Evolutionary conservation across 2,329 filamentous ascomycete species (phyloP).

Genomic region (Colletotrichum tropicale): DNA sequence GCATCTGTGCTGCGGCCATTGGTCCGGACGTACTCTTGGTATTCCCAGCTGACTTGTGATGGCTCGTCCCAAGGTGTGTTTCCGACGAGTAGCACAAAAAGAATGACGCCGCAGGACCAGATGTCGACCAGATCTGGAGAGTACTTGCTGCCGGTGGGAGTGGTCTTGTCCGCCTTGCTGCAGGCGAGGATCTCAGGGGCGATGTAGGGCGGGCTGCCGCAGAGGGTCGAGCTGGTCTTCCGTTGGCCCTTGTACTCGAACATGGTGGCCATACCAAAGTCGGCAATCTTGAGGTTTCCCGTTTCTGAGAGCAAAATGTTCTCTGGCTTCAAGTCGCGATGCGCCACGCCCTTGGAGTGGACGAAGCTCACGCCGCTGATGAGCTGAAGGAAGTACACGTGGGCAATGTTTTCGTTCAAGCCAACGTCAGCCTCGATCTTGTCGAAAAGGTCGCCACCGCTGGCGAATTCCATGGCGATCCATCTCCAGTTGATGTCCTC

Average conservation of each 20-base stretch:
- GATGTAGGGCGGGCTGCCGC: conserved; percentile 95
- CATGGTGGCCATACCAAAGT: conserved; percentile 94
- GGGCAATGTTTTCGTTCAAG: conserved; percentile 91
- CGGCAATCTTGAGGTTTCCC: conserved; percentile 91
- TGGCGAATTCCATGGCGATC: conserved; percentile 98
- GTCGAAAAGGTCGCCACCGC: conserved; percentile 96
- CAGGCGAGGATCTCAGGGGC: conserved; percentile 84
- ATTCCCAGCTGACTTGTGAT: conserved; percentile 85
- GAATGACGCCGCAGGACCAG: conserved; percentile 97
- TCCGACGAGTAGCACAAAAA: conserved; percentile 92
- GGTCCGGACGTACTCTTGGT: conserved; percentile 81
- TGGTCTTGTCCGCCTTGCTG: conserved; percentile 47
- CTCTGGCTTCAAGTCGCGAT: conserved; percentile 91
- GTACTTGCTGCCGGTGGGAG: conserved; percentile 62
- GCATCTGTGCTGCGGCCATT: conserved; percentile 84
- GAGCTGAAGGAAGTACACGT: conserved; percentile 94
- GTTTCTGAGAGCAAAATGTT: conserved; percentile 88
- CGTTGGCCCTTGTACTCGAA: conserved; percentile 87
- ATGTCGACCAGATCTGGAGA: conserved; percentile 85
- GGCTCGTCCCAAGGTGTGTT: conserved; percentile 99
- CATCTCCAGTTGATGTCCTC: conserved; percentile 89
- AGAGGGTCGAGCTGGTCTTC: conserved; percentile 87
- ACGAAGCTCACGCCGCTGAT: conserved; percentile 91
- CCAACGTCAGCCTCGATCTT: conserved; percentile 98
- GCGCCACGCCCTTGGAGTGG: conserved; percentile 93